A percentile compares a stretch with the other conserved stretches of the same genome.
Evolutionary conservation across 169 alveolate species (phyloP).

Genomic region (Eimeria tenella): DNA sequence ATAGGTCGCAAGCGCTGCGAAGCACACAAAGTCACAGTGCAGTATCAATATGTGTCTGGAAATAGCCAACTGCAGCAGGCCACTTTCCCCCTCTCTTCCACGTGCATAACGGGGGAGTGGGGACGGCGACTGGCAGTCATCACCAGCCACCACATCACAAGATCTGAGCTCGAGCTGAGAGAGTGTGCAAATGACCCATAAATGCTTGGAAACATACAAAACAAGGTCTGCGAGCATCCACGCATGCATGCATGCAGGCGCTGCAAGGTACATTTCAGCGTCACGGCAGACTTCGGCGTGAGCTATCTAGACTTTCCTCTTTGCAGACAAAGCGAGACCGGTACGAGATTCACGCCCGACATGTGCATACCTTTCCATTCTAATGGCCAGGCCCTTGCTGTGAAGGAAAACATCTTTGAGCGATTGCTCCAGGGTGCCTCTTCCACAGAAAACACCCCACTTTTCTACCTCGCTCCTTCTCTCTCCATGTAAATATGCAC

Average conservation of each 20-base stretch:
- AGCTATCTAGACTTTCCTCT: neutral
- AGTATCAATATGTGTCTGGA: too few relatives aligned
- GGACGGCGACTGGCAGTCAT: too few relatives aligned
- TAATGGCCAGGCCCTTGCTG: conserved; percentile 45
- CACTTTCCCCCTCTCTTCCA: too few relatives aligned
- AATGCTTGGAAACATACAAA: neutral
- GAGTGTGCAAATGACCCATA: neutral
- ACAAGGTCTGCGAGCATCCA: neutral
- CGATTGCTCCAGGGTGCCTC: conserved; percentile 23
- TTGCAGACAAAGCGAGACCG: neutral
- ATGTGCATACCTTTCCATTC: conserved; percentile 34
- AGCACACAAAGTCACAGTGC: neutral
- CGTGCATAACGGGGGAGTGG: too few relatives aligned
- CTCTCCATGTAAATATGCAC: conserved; percentile 17
- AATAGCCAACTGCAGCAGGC: too few relatives aligned
- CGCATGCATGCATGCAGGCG: conserved; percentile 10
- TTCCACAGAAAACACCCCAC: conserved; percentile 46
- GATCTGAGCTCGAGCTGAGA: too few relatives aligned
- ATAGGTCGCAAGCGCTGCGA: conserved; percentile 55
- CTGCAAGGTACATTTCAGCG: neutral
- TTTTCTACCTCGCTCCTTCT: neutral
- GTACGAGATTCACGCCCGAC: neutral
- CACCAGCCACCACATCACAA: too few relatives aligned
- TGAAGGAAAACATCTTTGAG: neutral
- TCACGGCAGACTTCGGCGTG: neutral